Percentiles rank a stretch among this genome's conserved stretches.
These are phyloP conservation scores for Lathyrus tuberosus DNA, from an alignment of 306 rosid genomes.

Conservation along the genomic window DNA sequence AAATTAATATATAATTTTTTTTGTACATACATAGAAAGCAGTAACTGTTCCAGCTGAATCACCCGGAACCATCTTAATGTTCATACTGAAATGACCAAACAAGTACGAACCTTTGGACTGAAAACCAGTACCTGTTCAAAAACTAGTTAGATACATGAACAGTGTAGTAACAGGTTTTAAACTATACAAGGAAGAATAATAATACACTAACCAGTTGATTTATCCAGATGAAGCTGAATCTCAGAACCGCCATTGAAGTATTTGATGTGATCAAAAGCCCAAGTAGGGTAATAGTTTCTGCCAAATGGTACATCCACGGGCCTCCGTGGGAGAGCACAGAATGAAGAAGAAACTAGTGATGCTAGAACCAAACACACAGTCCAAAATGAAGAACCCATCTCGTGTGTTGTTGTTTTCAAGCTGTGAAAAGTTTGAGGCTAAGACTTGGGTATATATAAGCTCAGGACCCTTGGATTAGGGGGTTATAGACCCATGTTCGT, in stretches of 20 bases:
- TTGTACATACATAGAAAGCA: conserved; percentile 68
- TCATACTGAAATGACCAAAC: conserved; percentile 89
- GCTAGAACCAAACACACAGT: too few relatives aligned
- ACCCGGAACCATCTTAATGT: conserved; percentile 69
- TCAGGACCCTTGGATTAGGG: too few relatives aligned
- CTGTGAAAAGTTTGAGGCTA: too few relatives aligned
- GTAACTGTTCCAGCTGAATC: conserved; percentile 92
- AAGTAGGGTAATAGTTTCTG: too few relatives aligned
- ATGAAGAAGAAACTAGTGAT: too few relatives aligned
- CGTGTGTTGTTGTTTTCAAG: too few relatives aligned
- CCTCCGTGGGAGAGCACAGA: too few relatives aligned
- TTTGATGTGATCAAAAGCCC: conserved; percentile 86
- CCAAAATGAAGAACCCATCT: too few relatives aligned
- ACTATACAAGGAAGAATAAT: not conserved
- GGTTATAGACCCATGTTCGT: too few relatives aligned
- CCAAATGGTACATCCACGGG: too few relatives aligned
- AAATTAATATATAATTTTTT: not conserved
- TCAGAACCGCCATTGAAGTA: conserved; percentile 76
- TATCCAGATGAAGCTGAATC: conserved; percentile 76
- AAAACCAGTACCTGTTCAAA: conserved; percentile 72
- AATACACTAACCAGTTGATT: not conserved
- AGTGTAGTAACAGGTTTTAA: not conserved
- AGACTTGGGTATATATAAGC: too few relatives aligned
- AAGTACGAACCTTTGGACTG: conserved; percentile 83
- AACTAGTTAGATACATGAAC: not conserved